A percentile compares a stretch with the other conserved stretches of the same genome.
Conservation (phyloP, 257 asterid species). For the Salvia hispanica region DNA sequence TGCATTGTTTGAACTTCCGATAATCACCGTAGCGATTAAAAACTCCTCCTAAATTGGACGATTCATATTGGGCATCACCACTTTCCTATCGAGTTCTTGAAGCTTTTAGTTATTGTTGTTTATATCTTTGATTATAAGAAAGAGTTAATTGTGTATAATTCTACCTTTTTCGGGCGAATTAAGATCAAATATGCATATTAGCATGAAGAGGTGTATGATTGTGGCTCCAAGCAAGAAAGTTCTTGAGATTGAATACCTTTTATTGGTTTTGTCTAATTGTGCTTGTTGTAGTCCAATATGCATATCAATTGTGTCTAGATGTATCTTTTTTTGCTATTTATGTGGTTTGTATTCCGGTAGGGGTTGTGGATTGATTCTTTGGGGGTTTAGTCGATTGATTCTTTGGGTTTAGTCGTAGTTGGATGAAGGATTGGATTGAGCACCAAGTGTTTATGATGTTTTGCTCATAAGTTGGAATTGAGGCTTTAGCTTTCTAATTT, state of each 20-base stretch:
- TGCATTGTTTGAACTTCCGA: background rate
- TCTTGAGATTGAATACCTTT: too few relatives aligned
- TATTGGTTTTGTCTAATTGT: too few relatives aligned
- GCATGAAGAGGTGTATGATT: too few relatives aligned
- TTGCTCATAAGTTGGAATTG: background rate
- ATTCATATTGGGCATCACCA: background rate
- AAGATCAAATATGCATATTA: too few relatives aligned
- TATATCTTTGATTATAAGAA: background rate
- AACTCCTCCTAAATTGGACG: background rate
- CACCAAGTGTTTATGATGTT: background rate
- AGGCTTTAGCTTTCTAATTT: too few relatives aligned
- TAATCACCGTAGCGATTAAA: background rate
- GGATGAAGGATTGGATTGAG: conserved; percentile 10
- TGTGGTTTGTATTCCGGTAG: background rate
- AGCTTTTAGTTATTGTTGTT: background rate
- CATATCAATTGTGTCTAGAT: too few relatives aligned
- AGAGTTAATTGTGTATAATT: background rate
- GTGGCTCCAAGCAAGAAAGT: too few relatives aligned
- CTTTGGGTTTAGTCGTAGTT: background rate
- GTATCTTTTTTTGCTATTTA: background rate
- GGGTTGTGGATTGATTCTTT: background rate
- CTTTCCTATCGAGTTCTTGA: background rate
- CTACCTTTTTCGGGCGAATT: too few relatives aligned
- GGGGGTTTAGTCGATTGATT: too few relatives aligned
- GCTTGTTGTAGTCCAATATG: too few relatives aligned